These are phyloP conservation scores for Phialophora tarda DNA, from an alignment of 2,329 filamentous ascomycete species.

Conservation along the genomic window DNA sequence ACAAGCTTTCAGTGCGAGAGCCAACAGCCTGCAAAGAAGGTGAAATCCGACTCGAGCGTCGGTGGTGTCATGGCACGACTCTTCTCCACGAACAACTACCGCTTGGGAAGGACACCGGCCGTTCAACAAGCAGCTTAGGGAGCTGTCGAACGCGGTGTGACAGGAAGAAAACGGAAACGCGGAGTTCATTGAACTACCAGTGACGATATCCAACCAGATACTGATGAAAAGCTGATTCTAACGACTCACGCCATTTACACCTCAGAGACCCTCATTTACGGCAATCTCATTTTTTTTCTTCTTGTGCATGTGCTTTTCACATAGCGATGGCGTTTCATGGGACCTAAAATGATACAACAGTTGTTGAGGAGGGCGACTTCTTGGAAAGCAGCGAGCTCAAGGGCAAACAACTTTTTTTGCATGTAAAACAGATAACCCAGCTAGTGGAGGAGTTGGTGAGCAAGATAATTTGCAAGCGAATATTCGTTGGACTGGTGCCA, in stretches of 20 bases:
- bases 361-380: constrained; percentile 8
- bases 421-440: constrained; percentile 15
- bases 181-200: constrained; percentile 1
- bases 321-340: constrained; percentile 35
- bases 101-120: constrained; percentile 36
- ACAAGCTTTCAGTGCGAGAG: constrained; percentile 41
- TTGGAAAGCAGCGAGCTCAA: constrained; percentile 12
- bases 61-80: constrained; percentile 52
- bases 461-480: constrained; percentile 12
- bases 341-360: constrained; percentile 6
- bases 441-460: neutral
- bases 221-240: constrained; percentile 22
- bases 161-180: constrained; percentile 17
- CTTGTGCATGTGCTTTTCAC: constrained; percentile 22
- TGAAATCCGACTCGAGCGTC: constrained; percentile 45
- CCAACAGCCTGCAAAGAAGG: constrained; percentile 50
- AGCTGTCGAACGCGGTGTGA: constrained; percentile 1
- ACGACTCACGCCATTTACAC: constrained; percentile 10
- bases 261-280: constrained; percentile 14
- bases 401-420: neutral
- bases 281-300: neutral
- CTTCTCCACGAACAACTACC: constrained; percentile 50
- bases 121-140: constrained; percentile 31
- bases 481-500: constrained; percentile 29
- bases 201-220: constrained; percentile 26